Evolutionary conservation across 306 rosid genomes (phyloP), one percentile per base, ranked within the genome.

Genomic region (Quercus ilex): DNA sequence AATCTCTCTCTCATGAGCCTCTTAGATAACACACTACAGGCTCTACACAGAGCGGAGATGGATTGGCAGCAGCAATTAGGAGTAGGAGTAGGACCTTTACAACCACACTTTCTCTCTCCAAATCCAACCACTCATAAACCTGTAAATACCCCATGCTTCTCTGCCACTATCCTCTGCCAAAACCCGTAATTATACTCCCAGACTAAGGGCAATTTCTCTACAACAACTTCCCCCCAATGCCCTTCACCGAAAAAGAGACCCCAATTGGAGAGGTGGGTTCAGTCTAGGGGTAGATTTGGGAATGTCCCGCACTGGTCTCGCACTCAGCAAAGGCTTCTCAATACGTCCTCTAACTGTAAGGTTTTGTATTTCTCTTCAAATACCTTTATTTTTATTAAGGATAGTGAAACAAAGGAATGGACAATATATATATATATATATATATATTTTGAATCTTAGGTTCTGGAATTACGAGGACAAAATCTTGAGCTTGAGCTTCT

Each of bases 241-340:
- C 71, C 76, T 90, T 71, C 87, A 87, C 49, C 87, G 88, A 82
- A 89, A 90, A 71, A 80, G 60, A 10, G 92, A 92, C 41, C 81
- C 92, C 1, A 81, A 83, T 6, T 95, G 97, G 98, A 85, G 90
- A 80, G 96, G 96, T 56, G 97, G 98, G 2, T 95, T 95, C 84
- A 92, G 97, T 55, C 85, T 95, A 19, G 98, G 99, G 31, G 78
- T 95, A 0, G 99, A 95, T 79, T 77, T 92, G 83, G 99, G 99
- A 38, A 62, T 88, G 87, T 82, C 90, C n/a, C 94, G 98, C 38
- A 90, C 94, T 56, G 97, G 99, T 55, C 78, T 94, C 58, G 96
- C 98, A 13, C 82, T 95, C 49, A 95, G 97, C 76, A 95, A 91
- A 89, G 98, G 99, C 78, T 95, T 82, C 89, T 5, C 85, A 43